Base-by-base conservation (phyloP, 1,139 yeast genomes). In the Yamadazyma dendronema region DNA sequence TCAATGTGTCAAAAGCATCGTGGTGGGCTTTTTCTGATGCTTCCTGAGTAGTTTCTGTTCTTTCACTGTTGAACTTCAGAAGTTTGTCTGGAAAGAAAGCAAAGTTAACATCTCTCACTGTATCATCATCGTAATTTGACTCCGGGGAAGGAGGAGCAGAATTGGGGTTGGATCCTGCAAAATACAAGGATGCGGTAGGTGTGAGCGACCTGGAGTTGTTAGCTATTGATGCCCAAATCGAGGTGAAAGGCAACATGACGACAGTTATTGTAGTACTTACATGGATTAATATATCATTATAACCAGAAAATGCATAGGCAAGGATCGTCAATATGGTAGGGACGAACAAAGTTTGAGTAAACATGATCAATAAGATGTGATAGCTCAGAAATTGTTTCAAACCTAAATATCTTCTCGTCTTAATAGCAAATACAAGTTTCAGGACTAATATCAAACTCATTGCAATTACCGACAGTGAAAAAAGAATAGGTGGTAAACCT, bases 221-320 rank as follows among this genome's bases (percentile, higher is more conserved):
- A 2, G 79, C 72, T n/a, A 81, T 60, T 3, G 75, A 61, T 1
- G 96, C 95, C 97, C 97, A 89, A 72, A 88, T 74, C 0, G 96
- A 80, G 0, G 95, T 80, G 35, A 89, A 62, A 1, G 97, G 97
- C 38, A 89, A 65, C 7, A 89, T 83, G 24, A 86, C 54, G 0
- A 84, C 84, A 11, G 65, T 60, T 4, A 69, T 39, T 13, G 67
- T 47, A 14, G 58, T 41, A 35, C 65, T 57, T 10, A 65, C 44
- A 31, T 58, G 52, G 4, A 49, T 38, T 11, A 59, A 43, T 13
- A 49, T 44, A 14, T 58, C 51, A 30, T 39, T 41, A 24, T 41
- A 37, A 7, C 45, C 39, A 6, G 41, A 37, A 14, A 50, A 39
- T 2, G 52, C 46, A 44, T 78, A 79, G 36, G 77, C 74, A 26